Conservation (phyloP, 306 rosid genomes). For the Prunus padus region DNA sequence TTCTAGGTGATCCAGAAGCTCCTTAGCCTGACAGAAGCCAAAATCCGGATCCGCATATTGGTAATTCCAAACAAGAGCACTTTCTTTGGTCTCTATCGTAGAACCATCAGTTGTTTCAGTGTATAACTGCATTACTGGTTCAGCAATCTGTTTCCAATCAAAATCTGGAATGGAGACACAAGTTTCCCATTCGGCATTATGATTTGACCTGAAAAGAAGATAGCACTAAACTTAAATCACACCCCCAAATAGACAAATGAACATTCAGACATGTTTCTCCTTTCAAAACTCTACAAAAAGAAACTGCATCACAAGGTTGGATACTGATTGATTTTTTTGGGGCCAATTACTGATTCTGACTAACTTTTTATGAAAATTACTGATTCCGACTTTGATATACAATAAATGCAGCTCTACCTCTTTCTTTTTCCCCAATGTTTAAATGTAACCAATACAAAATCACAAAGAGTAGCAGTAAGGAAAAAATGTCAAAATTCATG, state of each 20-base stretch:
- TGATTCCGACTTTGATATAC: no score
- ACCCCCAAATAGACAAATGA: background rate
- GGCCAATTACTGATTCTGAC: no score
- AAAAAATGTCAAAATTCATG: no score
- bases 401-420: no score
- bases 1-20: conserved; percentile 87
- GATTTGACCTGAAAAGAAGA: conserved; percentile 54
- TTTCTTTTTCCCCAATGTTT: no score
- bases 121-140: conserved; percentile 83
- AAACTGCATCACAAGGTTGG: background rate
- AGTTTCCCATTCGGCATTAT: conserved; percentile 70
- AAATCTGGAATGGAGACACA: conserved; percentile 55
- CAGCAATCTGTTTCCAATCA: conserved; percentile 83
- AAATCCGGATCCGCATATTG: conserved; percentile 84
- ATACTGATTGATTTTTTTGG: background rate
- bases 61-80: conserved; percentile 86
- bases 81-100: conserved; percentile 75
- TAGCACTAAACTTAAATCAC: conserved; percentile 8
- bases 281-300: background rate
- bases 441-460: no score
- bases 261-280: background rate
- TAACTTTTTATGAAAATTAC: no score
- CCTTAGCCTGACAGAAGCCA: conserved; percentile 92
- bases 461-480: no score
- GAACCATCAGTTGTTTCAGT: conserved; percentile 92